Conservation (phyloP, 495 filamentous ascomycete genomes). For the Podospora comata region DNA sequence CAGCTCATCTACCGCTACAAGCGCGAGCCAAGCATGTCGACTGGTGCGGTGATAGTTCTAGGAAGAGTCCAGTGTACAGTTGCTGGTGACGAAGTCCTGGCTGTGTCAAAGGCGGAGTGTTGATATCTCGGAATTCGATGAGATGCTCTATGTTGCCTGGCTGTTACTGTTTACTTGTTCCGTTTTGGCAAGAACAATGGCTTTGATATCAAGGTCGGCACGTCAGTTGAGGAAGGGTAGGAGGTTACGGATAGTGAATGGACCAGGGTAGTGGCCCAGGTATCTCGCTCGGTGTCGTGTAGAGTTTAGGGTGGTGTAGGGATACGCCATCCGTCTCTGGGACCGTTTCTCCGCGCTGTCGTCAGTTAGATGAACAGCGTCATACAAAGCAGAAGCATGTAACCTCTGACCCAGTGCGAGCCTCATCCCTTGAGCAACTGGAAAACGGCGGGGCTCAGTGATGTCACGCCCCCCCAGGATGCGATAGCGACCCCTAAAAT, state of each 20-base stretch:
- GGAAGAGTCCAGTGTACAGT: background rate
- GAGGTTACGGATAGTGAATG: too few species aligned
- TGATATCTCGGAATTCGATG: background rate
- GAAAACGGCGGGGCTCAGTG: background rate
- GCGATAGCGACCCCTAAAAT: background rate
- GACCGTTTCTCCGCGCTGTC: background rate
- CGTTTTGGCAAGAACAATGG: background rate
- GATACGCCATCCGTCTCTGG: background rate
- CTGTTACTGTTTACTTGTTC: background rate
- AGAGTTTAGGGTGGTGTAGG: background rate
- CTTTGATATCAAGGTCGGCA: background rate
- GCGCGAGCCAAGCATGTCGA: background rate
- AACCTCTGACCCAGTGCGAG: background rate
- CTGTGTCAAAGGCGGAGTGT: background rate
- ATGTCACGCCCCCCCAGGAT: background rate
- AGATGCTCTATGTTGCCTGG: background rate
- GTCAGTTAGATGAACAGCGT: background rate
- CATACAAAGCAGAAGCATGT: background rate
- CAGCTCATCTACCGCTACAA: constrained; percentile 5
- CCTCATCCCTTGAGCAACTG: background rate
- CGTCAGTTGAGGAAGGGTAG: background rate
- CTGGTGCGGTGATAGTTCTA: background rate
- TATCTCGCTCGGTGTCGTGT: background rate
- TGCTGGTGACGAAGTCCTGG: too few species aligned
- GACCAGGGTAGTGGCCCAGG: background rate